A percentile compares a stretch with the other conserved stretches of the same genome.
Evolutionary conservation across 2,329 filamentous ascomycete genomes (phyloP).

Genomic region (Neocatenulostroma microsporum): DNA sequence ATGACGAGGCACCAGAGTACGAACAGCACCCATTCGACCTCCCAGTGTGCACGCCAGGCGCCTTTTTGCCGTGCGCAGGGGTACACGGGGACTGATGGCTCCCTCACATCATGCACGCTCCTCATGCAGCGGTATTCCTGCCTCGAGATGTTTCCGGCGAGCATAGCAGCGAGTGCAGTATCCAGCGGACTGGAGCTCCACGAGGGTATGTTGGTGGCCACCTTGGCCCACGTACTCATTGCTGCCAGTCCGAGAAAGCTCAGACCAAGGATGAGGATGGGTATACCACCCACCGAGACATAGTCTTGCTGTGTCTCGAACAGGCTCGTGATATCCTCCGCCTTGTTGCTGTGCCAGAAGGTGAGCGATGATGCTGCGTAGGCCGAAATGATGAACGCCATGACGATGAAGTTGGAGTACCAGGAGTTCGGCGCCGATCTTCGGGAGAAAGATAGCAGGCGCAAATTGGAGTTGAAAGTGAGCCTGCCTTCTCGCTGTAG

Average conservation of each 20-base stretch:
- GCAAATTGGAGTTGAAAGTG: slow-evolving; percentile 4
- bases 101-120: not conserved
- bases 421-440: not conserved
- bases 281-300: slow-evolving; percentile 1
- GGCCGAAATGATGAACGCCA: not conserved
- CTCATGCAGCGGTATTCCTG: not conserved
- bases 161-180: slow-evolving; percentile 1
- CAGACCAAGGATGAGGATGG: slow-evolving; percentile 1
- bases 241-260: slow-evolving; percentile 3
- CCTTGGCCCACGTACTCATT: slow-evolving; percentile 1
- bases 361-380: slow-evolving; percentile 5
- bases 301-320: not conserved
- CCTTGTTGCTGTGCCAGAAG: slow-evolving; percentile 1
- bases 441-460: not conserved
- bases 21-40: not conserved
- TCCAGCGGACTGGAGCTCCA: slow-evolving; percentile 4
- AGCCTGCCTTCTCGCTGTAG: slow-evolving; percentile 3
- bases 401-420: slow-evolving; percentile 4
- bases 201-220: slow-evolving; percentile 1
- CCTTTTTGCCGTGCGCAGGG: not conserved
- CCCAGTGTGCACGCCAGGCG: slow-evolving; percentile 2
- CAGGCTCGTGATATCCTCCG: not conserved
- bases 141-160: not conserved
- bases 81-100: not conserved
- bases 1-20: slow-evolving; percentile 1